phyloP scores from a whole-genome alignment of 2,329 filamentous ascomycete genomes.

The Lecanoromycetidae sp. region DNA sequence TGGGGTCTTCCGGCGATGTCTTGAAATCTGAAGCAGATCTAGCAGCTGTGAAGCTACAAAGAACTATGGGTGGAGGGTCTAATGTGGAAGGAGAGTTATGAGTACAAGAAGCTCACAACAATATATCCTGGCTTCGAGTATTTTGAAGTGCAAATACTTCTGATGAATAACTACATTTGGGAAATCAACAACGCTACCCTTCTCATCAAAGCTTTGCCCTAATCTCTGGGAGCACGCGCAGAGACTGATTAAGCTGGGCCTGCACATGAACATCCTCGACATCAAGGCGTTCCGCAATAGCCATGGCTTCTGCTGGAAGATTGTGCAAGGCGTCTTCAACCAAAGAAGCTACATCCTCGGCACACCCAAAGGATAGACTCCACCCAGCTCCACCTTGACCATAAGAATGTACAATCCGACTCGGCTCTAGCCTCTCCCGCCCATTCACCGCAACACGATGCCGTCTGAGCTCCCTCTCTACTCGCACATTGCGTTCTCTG shows the following conservation, averaged over 20 bases:
- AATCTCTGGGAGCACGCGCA: neutral
- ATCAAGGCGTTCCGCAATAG: neutral
- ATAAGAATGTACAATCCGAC: slow-evolving; percentile 34
- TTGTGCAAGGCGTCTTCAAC: slow-evolving; percentile 27
- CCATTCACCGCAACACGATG: neutral
- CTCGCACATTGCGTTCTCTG: slow-evolving; percentile 30
- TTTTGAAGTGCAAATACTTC: no score
- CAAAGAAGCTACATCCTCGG: slow-evolving; percentile 27
- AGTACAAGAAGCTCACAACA: no score
- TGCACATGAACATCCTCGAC: slow-evolving; percentile 4
- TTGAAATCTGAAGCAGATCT: no score
- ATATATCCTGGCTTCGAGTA: no score
- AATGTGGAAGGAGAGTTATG: no score
- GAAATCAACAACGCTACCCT: no score
- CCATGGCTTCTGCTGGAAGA: neutral
- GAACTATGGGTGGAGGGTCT: no score
- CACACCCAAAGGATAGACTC: slow-evolving; percentile 32
- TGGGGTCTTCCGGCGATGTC: no score
- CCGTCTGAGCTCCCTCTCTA: slow-evolving; percentile 31
- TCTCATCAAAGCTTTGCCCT: slow-evolving; percentile 1
- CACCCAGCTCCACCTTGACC: slow-evolving; percentile 37
- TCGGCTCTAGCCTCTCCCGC: slow-evolving; percentile 8
- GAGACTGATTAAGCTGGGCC: neutral
- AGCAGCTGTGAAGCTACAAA: no score
- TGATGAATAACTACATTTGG: no score